A percentile compares a stretch with the other conserved stretches of the same genome.
Evolutionary conservation across 768 basidiomycete species (phyloP).

Genomic region (Pulveroboletus ravenelii): DNA sequence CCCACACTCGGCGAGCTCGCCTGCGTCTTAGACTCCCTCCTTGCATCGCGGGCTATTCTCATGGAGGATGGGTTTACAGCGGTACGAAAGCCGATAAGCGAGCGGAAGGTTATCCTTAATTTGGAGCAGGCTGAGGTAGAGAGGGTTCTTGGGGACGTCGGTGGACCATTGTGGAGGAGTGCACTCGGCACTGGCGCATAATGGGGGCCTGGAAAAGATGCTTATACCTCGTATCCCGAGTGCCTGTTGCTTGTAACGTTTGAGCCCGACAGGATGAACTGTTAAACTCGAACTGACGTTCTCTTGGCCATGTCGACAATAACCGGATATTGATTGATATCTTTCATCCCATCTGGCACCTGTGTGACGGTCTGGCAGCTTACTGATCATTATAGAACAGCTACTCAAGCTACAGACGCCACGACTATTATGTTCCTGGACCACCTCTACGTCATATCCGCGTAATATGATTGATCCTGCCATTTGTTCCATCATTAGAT

Average conservation of each 20-base stretch:
- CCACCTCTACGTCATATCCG: too few species aligned
- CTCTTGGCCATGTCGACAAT: background rate
- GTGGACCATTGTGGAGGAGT: constrained; percentile 64
- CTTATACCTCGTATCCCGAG: background rate
- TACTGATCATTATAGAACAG: too few species aligned
- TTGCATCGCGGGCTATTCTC: constrained; percentile 72
- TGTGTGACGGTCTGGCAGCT: too few species aligned
- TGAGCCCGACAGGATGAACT: background rate
- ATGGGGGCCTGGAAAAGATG: background rate
- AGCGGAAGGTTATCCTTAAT: constrained; percentile 74
- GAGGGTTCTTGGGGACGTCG: constrained; percentile 77
- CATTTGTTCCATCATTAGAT: too few species aligned
- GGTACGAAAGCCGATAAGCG: constrained; percentile 52
- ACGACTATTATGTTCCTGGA: too few species aligned
- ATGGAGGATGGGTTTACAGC: constrained; percentile 59
- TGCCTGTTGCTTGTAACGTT: background rate
- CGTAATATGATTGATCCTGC: too few species aligned
- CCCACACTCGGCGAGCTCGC: constrained; percentile 61
- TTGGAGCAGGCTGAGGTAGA: constrained; percentile 83
- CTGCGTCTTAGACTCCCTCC: constrained; percentile 69
- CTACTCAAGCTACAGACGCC: too few species aligned
- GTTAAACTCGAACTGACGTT: background rate
- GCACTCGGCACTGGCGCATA: constrained; percentile 26
- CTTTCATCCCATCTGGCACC: too few species aligned
- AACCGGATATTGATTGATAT: too few species aligned